phyloP scores from a whole-genome alignment of 768 basidiomycete genomes.

The Leccinum subgranulosum region DNA sequence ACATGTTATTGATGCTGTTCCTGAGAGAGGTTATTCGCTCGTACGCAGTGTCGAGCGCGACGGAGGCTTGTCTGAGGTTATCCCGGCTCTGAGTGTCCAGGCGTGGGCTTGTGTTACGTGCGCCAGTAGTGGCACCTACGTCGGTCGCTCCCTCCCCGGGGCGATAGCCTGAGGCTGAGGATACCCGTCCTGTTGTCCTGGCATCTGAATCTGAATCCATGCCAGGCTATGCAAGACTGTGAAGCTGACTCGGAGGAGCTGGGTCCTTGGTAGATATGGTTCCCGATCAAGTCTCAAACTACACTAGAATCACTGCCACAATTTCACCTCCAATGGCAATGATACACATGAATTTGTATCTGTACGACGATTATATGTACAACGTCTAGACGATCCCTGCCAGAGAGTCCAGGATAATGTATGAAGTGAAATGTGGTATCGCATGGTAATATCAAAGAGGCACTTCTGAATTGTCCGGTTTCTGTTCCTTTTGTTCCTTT shows the following conservation, averaged over 20 bases:
- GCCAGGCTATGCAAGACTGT: not conserved
- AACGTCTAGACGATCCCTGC: conserved; percentile 4
- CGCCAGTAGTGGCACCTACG: not conserved
- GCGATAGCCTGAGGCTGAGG: conserved; percentile 12
- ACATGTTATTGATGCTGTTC: conserved; percentile 45
- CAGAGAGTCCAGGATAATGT: conserved; percentile 9
- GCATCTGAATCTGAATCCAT: conserved; percentile 22
- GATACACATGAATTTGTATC: conserved; percentile 5
- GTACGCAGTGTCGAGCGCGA: conserved; percentile 53
- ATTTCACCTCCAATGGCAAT: not conserved
- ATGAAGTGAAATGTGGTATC: not conserved
- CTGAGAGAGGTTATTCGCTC: conserved; percentile 54
- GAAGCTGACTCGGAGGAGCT: not conserved
- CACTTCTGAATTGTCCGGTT: not conserved
- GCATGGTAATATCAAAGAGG: conserved; percentile 4
- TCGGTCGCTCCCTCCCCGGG: conserved; percentile 12
- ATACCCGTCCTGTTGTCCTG: conserved; percentile 7
- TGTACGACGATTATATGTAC: conserved; percentile 16
- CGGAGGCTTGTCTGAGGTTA: conserved; percentile 48
- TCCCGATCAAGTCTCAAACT: not conserved
- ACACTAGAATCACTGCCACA: not conserved
- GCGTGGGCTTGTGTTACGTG: conserved; percentile 9
- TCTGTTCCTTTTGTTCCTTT: conserved; percentile 5
- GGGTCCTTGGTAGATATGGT: not conserved
- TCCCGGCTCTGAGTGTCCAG: conserved; percentile 29